Evolutionary conservation across 148 eudicot genomes (phyloP).

Genomic region (Persicaria tinctoria): DNA sequence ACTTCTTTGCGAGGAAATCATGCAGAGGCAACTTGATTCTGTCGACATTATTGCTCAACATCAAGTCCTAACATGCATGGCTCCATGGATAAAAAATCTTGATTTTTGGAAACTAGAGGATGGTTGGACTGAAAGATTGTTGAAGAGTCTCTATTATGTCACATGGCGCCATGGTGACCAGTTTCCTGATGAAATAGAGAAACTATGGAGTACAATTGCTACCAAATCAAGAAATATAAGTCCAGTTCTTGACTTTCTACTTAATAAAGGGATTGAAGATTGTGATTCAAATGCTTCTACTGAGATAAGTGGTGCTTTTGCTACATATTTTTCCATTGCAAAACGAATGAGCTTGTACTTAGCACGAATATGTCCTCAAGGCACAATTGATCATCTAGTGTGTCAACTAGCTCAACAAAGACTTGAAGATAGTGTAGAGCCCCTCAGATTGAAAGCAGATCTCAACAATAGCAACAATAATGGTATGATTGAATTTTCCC

Average conservation of each 20-base stretch:
- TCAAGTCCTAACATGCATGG: constrained; percentile 98
- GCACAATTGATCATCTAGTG: constrained; percentile 93
- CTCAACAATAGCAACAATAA: constrained; percentile 29
- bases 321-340: constrained; percentile 93
- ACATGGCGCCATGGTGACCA: constrained; percentile 99
- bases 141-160: constrained; percentile 90
- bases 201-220: constrained; percentile 98
- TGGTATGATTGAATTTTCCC: constrained; percentile 77
- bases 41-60: constrained; percentile 99
- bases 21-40: constrained; percentile 99
- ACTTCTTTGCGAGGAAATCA: constrained; percentile 96
- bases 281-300: constrained; percentile 98
- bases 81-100: constrained; percentile 97
- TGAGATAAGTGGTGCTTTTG: constrained; percentile 97
- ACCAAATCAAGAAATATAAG: constrained; percentile 91
- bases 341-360: constrained; percentile 92
- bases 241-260: constrained; percentile 87
- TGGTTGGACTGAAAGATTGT: constrained; percentile 90
- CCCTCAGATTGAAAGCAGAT: constrained; percentile 68
- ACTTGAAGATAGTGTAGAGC: constrained; percentile 82
- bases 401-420: constrained; percentile 85
- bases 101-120: constrained; percentile 95
- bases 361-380: constrained; percentile 94
- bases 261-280: constrained; percentile 97
- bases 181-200: constrained; percentile 98